Base-by-base conservation (phyloP, 1,139 yeast genomes). In the Suhomyces taliae region DNA sequence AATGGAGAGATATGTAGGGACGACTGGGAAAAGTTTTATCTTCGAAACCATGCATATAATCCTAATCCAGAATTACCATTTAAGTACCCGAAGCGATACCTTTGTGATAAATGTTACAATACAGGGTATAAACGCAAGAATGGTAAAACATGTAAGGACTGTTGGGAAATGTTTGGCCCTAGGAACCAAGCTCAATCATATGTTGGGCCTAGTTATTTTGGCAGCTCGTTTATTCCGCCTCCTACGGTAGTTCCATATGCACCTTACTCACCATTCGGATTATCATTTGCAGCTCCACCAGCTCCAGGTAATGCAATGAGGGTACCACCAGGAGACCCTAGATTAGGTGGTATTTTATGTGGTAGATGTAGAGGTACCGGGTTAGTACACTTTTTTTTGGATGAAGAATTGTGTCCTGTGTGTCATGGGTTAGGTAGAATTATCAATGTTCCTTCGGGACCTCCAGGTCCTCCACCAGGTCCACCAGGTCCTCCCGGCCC, bases 301-400 rank as follows among this genome's bases (percentile, higher is more conserved):
- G 40, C 83, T 0, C 43, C 24, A 19, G 24, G 24, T 19, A 29
- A 29, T 11, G 7, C 32, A 9, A 29, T 79, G 9, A 68, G 81
- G 32, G 87, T 87, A 1, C 65, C 60, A 9, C 96, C 96, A 0
- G 96, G 96, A 1, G 96, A 90, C 55, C 95, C 96, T 0, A 64
- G 91, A 26, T 69, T 89, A 10, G 97, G 97, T 0, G 97, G 97
- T 1, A 64, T 74, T 1, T 58, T 85, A 6, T 90, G 97, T 67
- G 91, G 91, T 0, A 67, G 82, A 45, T 90, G 97, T 58, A 64
- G 90, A 43, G 96, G 96, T 1, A 53, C 78, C 0, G 96, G 97
- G 0, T 55, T 76, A 49, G 71, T 79, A 1, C 65, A 72, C 34
- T 73, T 76, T 55, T 69, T 84, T 36, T 59, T 84, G 12, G 87